Conservation (phyloP, 2,329 filamentous ascomycete genomes). For the Zymoseptoria tritici region DNA sequence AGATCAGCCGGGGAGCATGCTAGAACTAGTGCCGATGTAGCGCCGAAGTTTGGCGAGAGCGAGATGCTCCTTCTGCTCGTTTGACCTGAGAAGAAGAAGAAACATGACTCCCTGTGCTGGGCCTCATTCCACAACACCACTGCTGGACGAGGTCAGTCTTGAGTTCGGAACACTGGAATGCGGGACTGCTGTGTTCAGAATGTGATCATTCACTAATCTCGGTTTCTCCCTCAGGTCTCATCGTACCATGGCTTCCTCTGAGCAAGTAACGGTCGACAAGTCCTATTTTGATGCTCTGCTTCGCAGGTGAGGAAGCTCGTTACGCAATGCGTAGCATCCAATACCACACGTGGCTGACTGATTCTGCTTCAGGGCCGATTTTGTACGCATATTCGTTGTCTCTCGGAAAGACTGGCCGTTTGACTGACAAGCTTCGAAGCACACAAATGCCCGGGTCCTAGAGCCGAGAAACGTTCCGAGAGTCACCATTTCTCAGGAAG, state of each 20-base stretch:
- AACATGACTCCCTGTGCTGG: neutral
- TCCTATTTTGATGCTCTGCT: constrained; percentile 55
- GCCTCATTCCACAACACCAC: neutral
- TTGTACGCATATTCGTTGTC: no score
- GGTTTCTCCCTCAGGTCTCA: neutral
- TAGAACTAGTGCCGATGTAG: neutral
- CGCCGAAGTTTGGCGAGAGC: neutral
- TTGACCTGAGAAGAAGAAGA: no score
- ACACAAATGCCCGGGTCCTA: constrained; percentile 18
- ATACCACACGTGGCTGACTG: constrained; percentile 15
- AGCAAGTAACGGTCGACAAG: constrained; percentile 51
- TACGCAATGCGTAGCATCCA: no score
- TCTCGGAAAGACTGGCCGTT: neutral
- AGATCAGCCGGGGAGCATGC: no score
- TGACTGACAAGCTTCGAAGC: constrained; percentile 18
- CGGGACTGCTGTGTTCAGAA: neutral
- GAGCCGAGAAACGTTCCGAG: constrained; percentile 16
- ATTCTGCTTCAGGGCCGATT: constrained; percentile 22
- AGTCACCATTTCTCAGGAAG: constrained; percentile 51
- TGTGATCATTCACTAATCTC: neutral
- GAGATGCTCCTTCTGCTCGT: neutral
- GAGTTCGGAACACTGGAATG: no score
- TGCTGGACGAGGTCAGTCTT: neutral
- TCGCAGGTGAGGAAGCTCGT: constrained; percentile 53
- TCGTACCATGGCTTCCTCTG: constrained; percentile 30